Evolutionary conservation across 441 rosid species (phyloP).

Genomic region (Pelargonium fulgidum): DNA sequence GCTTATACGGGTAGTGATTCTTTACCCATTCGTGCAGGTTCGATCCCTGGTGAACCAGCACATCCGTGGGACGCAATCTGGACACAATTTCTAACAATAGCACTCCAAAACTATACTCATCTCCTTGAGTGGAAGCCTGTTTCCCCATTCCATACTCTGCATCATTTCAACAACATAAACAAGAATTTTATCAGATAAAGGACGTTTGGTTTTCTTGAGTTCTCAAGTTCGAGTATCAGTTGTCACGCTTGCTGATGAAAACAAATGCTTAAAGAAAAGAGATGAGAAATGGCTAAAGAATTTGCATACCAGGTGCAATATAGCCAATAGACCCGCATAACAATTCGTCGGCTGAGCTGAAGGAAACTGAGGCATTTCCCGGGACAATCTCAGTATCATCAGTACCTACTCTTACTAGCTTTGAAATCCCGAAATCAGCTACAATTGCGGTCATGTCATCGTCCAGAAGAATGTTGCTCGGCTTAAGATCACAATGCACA

Average conservation of each 20-base stretch:
- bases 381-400: slow-evolving; percentile 23
- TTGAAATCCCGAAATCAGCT: slow-evolving; percentile 38
- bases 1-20: slow-evolving; percentile 31
- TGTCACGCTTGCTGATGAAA: not conserved
- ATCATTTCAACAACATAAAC: not conserved
- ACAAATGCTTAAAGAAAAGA: not conserved
- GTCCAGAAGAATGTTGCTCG: slow-evolving; percentile 41
- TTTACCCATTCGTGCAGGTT: slow-evolving; percentile 41
- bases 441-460: slow-evolving; percentile 42
- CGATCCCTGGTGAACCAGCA: slow-evolving; percentile 26
- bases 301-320: slow-evolving; percentile 36
- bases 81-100: slow-evolving; percentile 41
- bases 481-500: slow-evolving; percentile 42
- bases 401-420: slow-evolving; percentile 29
- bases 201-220: no score
- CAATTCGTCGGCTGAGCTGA: slow-evolving; percentile 41
- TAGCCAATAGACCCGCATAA: slow-evolving; percentile 41
- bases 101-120: slow-evolving; percentile 39
- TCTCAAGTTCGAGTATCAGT: not conserved
- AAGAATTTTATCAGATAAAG: no score
- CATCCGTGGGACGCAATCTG: slow-evolving; percentile 31
- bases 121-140: slow-evolving; percentile 32
- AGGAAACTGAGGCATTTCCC: not conserved
- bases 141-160: slow-evolving; percentile 39
- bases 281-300: not conserved